Conservation (phyloP, 2,329 filamentous ascomycete genomes). For the Alternaria rosae region DNA sequence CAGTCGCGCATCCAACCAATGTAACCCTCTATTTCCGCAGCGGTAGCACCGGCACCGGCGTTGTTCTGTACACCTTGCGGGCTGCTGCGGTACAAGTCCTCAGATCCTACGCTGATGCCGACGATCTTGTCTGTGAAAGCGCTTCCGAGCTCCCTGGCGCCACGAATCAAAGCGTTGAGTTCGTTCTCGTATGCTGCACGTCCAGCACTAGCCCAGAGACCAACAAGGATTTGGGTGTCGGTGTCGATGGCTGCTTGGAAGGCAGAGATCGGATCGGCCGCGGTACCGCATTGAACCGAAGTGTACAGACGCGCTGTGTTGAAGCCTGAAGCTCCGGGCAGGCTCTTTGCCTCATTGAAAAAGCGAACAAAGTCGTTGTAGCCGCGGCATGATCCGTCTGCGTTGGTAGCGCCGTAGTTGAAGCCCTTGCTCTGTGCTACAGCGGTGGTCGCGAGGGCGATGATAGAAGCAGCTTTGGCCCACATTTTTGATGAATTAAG, state of each 20-base stretch:
- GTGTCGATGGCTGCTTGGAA: slow-evolving; percentile 78
- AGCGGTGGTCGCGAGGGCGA: slow-evolving; percentile 32
- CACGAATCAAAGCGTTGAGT: slow-evolving; percentile 71
- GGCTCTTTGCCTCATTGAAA: slow-evolving; percentile 69
- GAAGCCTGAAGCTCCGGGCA: slow-evolving; percentile 71
- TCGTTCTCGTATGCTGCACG: slow-evolving; percentile 72
- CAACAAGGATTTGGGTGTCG: slow-evolving; percentile 78
- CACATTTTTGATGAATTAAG: slow-evolving; percentile 18
- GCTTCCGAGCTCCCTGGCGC: slow-evolving; percentile 72
- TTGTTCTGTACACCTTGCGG: slow-evolving; percentile 68
- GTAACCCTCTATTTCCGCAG: slow-evolving; percentile 69
- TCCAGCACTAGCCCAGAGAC: slow-evolving; percentile 80
- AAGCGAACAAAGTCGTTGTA: slow-evolving; percentile 73
- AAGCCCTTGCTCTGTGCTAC: slow-evolving; percentile 61
- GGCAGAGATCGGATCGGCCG: slow-evolving; percentile 52
- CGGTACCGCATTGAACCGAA: slow-evolving; percentile 72
- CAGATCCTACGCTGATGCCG: slow-evolving; percentile 84
- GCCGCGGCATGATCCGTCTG: slow-evolving; percentile 64
- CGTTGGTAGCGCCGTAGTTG: slow-evolving; percentile 73
- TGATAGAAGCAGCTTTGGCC: slow-evolving; percentile 18
- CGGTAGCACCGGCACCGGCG: slow-evolving; percentile 68
- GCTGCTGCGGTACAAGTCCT: slow-evolving; percentile 71
- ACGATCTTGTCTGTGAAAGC: slow-evolving; percentile 71
- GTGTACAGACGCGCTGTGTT: slow-evolving; percentile 75
- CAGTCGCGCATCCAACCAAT: slow-evolving; percentile 71